These are phyloP conservation scores for Saraca asoca DNA, from an alignment of 331 rosid species.

Conservation along the genomic window DNA sequence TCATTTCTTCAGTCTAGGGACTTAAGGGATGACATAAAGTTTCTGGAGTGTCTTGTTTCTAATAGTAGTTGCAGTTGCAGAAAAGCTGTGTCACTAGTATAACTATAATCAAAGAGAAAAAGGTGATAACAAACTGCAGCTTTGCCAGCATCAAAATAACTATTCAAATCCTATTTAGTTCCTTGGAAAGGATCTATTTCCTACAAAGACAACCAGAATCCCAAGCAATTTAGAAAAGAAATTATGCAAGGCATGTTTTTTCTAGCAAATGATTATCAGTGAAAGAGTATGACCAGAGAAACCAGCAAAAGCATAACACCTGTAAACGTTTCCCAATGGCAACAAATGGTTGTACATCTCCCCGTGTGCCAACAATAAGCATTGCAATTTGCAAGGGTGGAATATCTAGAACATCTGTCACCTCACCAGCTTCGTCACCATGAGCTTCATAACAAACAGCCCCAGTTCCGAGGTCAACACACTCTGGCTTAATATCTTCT, in stretches of 20 bases:
- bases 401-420: slow-evolving; percentile 38
- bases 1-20: slow-evolving; percentile 11
- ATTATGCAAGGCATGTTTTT: not conserved
- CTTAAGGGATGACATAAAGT: slow-evolving; percentile 1
- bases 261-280: slow-evolving; percentile 19
- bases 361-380: slow-evolving; percentile 92
- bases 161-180: slow-evolving; percentile 18
- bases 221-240: slow-evolving; percentile 22
- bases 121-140: not conserved
- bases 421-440: slow-evolving; percentile 35
- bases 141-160: slow-evolving; percentile 10
- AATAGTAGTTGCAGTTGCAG: slow-evolving; percentile 14
- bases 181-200: slow-evolving; percentile 17
- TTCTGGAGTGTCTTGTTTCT: slow-evolving; percentile 30
- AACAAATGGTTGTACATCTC: slow-evolving; percentile 95
- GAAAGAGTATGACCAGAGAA: slow-evolving; percentile 23
- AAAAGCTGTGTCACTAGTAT: not conserved
- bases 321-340: slow-evolving; percentile 89
- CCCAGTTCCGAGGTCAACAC: slow-evolving; percentile 45
- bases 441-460: slow-evolving; percentile 21
- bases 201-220: slow-evolving; percentile 16
- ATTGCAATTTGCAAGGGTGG: slow-evolving; percentile 78
- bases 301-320: slow-evolving; percentile 46
- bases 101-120: slow-evolving; percentile 8
- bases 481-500: slow-evolving; percentile 44